Conservation (phyloP, 2,329 filamentous ascomycete genomes). For the Colletotrichum nymphaeae region DNA sequence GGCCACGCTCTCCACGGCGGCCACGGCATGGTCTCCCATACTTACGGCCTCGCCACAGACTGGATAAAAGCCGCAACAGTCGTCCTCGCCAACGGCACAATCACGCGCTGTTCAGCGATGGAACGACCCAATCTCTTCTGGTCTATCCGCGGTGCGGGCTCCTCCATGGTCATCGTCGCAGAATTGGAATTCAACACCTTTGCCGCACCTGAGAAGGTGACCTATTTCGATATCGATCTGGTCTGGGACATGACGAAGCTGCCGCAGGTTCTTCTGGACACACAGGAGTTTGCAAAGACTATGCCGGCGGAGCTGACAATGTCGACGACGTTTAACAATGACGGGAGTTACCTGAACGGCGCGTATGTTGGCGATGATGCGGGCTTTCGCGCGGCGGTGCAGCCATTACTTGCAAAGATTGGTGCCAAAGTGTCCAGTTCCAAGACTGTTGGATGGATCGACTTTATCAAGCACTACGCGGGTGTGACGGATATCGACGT, state of each 20-base stretch:
- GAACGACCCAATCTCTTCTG: constrained; percentile 55
- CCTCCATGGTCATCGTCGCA: constrained; percentile 54
- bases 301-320: constrained; percentile 44
- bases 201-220: constrained; percentile 45
- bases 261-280: constrained; percentile 3
- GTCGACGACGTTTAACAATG: constrained; percentile 19
- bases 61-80: constrained; percentile 48
- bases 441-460: constrained; percentile 23
- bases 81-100: constrained; percentile 49
- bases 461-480: constrained; percentile 19
- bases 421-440: constrained; percentile 14
- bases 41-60: constrained; percentile 45
- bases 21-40: constrained; percentile 41
- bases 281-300: constrained; percentile 4
- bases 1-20: constrained; percentile 58
- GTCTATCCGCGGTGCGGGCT: constrained; percentile 54
- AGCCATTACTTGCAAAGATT: constrained; percentile 10
- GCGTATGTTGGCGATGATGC: constrained; percentile 2
- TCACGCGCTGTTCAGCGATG: constrained; percentile 45
- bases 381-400: neutral
- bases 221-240: constrained; percentile 38
- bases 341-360: constrained; percentile 21
- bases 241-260: neutral
- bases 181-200: constrained; percentile 53
- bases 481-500: constrained; percentile 7